Evolutionary conservation across 169 alveolate species (phyloP).

Genomic region (Plasmodium vivax): DNA sequence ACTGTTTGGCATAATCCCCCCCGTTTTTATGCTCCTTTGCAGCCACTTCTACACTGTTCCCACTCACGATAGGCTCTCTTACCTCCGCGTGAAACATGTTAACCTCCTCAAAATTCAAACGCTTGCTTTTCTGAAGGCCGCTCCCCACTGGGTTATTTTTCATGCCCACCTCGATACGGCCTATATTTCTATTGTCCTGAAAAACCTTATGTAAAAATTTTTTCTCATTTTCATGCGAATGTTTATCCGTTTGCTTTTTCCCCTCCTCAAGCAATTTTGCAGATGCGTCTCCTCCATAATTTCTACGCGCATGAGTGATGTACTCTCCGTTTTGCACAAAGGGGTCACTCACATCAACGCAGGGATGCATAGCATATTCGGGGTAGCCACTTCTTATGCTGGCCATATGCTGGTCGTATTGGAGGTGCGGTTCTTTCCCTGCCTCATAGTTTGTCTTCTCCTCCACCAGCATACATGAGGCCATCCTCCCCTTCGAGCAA

Average conservation of each 20-base stretch:
- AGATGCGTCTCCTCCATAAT: not conserved
- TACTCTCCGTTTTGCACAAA: not conserved
- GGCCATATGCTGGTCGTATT: not conserved
- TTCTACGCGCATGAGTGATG: not conserved
- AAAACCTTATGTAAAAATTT: not conserved
- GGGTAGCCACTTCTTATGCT: not conserved
- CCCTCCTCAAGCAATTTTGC: not conserved
- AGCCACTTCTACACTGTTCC: not conserved
- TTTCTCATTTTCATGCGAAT: not conserved
- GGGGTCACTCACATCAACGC: not conserved
- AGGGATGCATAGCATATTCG: not conserved
- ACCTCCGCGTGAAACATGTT: not conserved
- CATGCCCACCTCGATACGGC: not conserved
- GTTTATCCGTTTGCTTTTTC: not conserved
- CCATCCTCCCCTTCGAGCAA: not conserved
- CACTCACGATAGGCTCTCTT: not conserved
- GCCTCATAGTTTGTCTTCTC: not conserved
- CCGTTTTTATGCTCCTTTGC: not conserved
- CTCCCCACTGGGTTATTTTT: not conserved
- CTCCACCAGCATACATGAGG: not conserved
- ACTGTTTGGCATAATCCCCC: not conserved
- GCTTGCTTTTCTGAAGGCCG: not conserved
- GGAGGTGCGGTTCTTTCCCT: not conserved
- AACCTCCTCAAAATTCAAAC: not conserved
- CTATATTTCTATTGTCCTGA: not conserved